Percentiles rank a stretch among this genome's conserved stretches.
Conservation (phyloP, 495 filamentous ascomycete genomes). For the Pyrenula massariospora region DNA sequence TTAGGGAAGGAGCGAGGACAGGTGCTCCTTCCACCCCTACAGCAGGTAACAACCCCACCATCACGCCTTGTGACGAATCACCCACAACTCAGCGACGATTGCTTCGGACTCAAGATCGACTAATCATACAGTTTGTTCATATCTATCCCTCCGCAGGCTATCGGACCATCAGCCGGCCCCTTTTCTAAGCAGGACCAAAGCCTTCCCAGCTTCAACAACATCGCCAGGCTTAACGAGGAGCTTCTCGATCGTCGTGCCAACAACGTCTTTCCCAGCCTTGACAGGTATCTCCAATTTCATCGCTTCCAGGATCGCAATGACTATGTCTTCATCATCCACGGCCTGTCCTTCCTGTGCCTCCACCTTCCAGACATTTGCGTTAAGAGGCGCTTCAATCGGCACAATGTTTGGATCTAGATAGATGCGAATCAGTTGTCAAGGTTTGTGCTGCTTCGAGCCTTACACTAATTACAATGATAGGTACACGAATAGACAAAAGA, state of each 20-base stretch:
- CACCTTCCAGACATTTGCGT: constrained; percentile 51
- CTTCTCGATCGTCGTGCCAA: constrained; percentile 22
- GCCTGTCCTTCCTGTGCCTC: constrained; percentile 27
- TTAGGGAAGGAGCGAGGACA: no score
- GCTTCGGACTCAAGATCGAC: no score
- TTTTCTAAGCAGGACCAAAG: constrained; percentile 18
- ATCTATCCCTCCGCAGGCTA: no score
- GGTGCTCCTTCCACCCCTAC: no score
- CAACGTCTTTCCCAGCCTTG: constrained; percentile 11
- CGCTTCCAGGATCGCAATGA: constrained; percentile 35
- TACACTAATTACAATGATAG: no score
- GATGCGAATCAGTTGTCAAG: neutral
- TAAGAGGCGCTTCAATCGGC: constrained; percentile 31
- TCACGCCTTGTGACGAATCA: no score
- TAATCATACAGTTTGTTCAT: no score
- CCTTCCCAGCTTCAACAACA: constrained; percentile 26
- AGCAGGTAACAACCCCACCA: no score
- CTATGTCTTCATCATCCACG: constrained; percentile 16
- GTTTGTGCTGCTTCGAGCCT: no score
- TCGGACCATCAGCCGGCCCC: neutral
- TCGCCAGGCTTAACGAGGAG: constrained; percentile 28
- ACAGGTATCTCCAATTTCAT: constrained; percentile 47
- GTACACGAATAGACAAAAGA: neutral
- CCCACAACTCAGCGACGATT: no score
- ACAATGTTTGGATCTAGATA: constrained; percentile 25